Evolutionary conservation across 768 basidiomycete species (phyloP).

Genomic region (Panellus pusillus): DNA sequence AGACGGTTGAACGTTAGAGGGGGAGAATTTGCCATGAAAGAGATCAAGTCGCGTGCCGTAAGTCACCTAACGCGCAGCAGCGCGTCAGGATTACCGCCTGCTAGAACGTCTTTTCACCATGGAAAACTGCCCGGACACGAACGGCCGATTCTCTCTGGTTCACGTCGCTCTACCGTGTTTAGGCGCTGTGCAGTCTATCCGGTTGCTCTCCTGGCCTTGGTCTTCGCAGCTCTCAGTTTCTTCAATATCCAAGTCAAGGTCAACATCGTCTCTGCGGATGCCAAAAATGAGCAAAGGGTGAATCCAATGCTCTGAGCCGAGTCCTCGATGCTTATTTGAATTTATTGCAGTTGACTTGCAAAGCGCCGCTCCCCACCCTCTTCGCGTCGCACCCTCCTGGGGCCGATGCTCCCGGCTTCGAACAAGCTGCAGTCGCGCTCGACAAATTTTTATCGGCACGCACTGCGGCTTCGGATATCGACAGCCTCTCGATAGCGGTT

Average conservation of each 20-base stretch:
- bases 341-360: conserved; percentile 2
- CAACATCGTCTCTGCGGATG: conserved; percentile 3
- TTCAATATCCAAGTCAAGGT: conserved; percentile 10
- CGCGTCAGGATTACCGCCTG: too few relatives aligned
- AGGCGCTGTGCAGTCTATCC: background rate
- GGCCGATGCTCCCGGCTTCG: conserved; percentile 2
- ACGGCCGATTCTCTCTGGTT: background rate
- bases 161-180: background rate
- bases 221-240: background rate
- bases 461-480: conserved; percentile 37
- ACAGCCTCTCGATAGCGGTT: conserved; percentile 51
- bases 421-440: conserved; percentile 16
- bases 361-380: conserved; percentile 16
- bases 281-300: background rate
- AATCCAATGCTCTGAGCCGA: background rate
- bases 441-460: conserved; percentile 30
- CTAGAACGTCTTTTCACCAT: background rate
- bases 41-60: too few relatives aligned
- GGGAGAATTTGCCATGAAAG: conserved; percentile 1
- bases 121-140: background rate
- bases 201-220: background rate
- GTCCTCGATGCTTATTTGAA: background rate
- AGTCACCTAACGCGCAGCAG: too few relatives aligned
- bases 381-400: conserved; percentile 12
- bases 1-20: conserved; percentile 41